phyloP scores from a whole-genome alignment of 225 moss, liverwort and hornwort species.

The Physcomitrellopsis africana region DNA sequence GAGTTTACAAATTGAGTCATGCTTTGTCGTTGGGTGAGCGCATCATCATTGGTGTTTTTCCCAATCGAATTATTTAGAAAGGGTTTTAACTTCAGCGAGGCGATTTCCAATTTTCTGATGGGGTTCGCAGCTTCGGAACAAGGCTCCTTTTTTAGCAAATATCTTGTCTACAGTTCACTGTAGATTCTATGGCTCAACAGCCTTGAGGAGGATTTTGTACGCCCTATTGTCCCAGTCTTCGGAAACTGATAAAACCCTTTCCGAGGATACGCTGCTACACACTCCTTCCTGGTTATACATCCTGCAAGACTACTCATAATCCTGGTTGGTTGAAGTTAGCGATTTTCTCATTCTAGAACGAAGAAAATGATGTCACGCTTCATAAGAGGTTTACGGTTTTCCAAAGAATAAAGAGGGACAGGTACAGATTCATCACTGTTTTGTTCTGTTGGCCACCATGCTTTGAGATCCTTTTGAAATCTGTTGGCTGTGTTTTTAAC shows the following conservation, averaged over 20 bases:
- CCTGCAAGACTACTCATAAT: not conserved
- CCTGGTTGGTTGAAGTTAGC: constrained; percentile 9
- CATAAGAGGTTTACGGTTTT: not conserved
- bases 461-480: not conserved
- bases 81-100: constrained; percentile 19
- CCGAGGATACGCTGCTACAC: not conserved
- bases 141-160: not conserved
- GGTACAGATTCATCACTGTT: not conserved
- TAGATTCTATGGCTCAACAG: constrained; percentile 5
- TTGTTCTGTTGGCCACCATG: not conserved
- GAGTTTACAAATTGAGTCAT: constrained; percentile 38
- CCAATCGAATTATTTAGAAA: constrained; percentile 20
- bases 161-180: not conserved
- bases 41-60: constrained; percentile 1
- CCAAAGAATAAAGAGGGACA: not conserved
- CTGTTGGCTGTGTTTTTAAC: not conserved
- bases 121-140: not conserved
- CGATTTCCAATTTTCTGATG: not conserved
- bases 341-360: not conserved
- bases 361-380: not conserved
- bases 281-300: constrained; percentile 20
- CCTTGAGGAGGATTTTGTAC: not conserved
- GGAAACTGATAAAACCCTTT: not conserved
- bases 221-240: not conserved
- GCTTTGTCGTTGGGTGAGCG: constrained; percentile 14